Percentiles rank a stretch among this genome's conserved stretches.
These are phyloP conservation scores for Oryza glaberrima DNA, from an alignment of 176 grass and related monocot genomes.

Conservation along the genomic window DNA sequence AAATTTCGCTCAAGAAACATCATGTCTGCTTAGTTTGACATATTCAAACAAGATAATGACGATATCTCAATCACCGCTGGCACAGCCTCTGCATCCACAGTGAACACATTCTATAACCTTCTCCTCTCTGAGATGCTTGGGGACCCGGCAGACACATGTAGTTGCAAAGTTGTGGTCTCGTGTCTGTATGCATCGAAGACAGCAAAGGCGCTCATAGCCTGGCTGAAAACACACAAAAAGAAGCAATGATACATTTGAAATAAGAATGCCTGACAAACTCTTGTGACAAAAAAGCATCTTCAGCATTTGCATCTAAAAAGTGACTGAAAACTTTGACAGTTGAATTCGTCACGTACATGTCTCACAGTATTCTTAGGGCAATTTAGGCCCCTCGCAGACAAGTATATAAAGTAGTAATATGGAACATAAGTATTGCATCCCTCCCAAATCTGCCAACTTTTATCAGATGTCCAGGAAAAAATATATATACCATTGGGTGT, in stretches of 20 bases:
- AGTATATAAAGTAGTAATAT: neutral
- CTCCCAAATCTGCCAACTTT: neutral
- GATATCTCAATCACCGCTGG: constrained; percentile 67
- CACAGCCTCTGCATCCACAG: constrained; percentile 69
- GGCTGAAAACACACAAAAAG: constrained; percentile 40
- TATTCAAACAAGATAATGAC: constrained; percentile 23
- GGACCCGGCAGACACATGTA: constrained; percentile 77
- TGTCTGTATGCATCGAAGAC: constrained; percentile 78
- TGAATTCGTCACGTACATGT: neutral
- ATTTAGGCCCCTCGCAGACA: neutral
- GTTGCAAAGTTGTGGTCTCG: constrained; percentile 83
- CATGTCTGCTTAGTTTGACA: neutral
- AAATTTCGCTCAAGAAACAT: neutral
- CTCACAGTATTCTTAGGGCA: neutral
- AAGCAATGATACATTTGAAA: neutral
- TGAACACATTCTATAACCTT: constrained; percentile 84
- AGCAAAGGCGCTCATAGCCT: constrained; percentile 82
- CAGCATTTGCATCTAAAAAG: neutral
- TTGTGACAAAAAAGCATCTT: neutral
- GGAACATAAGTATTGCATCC: neutral
- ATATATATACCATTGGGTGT: neutral
- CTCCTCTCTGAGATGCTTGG: constrained; percentile 82
- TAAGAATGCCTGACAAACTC: neutral
- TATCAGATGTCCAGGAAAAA: neutral
- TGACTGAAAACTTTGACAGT: neutral